These are phyloP conservation scores for Boletus rubescentipes DNA, from an alignment of 768 basidiomycete genomes.

Conservation along the genomic window DNA sequence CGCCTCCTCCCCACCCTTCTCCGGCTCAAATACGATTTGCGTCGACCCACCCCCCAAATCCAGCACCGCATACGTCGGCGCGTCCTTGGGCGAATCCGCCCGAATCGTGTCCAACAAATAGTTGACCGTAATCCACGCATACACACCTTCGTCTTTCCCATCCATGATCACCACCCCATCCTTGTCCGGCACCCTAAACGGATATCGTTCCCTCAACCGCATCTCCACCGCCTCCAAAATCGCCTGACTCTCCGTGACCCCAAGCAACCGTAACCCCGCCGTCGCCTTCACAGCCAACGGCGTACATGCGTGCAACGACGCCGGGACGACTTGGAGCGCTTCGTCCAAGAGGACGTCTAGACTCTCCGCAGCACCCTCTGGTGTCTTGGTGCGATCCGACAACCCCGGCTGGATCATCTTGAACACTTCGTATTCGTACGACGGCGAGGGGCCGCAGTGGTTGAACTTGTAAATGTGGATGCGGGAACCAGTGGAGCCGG, in stretches of 20 bases:
- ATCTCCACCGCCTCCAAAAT: slow-evolving; percentile 74
- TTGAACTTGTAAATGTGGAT: slow-evolving; percentile 99
- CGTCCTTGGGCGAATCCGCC: slow-evolving; percentile 43
- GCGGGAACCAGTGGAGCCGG: slow-evolving; percentile 94
- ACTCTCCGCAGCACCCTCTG: slow-evolving; percentile 71
- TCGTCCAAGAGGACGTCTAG: slow-evolving; percentile 79
- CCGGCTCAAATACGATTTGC: slow-evolving; percentile 95
- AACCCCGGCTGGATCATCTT: slow-evolving; percentile 78
- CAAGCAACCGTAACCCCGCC: slow-evolving; percentile 79
- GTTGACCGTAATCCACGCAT: slow-evolving; percentile 98
- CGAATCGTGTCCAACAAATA: slow-evolving; percentile 81
- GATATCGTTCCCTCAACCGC: slow-evolving; percentile 57
- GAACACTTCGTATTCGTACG: slow-evolving; percentile 94
- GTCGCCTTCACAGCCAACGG: slow-evolving; percentile 93
- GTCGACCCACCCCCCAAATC: slow-evolving; percentile 97
- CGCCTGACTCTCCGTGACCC: slow-evolving; percentile 55
- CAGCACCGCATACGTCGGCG: slow-evolving; percentile 79
- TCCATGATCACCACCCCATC: slow-evolving; percentile 90
- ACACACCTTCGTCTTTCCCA: slow-evolving; percentile 95
- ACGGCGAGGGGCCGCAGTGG: slow-evolving; percentile 73
- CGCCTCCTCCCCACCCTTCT: no score
- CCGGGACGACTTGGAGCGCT: slow-evolving; percentile 77
- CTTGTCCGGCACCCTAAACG: slow-evolving; percentile 61
- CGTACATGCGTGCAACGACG: slow-evolving; percentile 60
- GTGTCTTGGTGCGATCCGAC: slow-evolving; percentile 56